Base-by-base conservation (phyloP, 768 basidiomycete species). In the Royoungia palumana region DNA sequence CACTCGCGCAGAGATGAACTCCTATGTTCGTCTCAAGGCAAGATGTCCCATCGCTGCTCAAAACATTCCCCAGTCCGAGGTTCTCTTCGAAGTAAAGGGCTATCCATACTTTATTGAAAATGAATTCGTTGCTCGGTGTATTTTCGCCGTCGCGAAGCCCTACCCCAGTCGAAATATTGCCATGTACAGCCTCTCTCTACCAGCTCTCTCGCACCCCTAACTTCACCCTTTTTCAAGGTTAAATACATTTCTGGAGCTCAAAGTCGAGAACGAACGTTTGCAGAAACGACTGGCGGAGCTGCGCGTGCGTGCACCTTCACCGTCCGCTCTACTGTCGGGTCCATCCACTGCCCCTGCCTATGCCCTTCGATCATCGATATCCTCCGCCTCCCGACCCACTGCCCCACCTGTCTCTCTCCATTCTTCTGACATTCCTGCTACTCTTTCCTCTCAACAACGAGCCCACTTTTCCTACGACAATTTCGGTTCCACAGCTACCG, bases 211-310 rank as follows among this genome's bases (percentile, higher is more conserved):
- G 24, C 24, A 19, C 19, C 25, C n/a, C 50, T 58, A 27, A 57
- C 46, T 17, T 3, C 20, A 46, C 9, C 14, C n/a, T 22, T n/a
- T 28, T 34, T 44, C 30, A 41, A 89, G 88, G 78, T 68, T 88
- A 25, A 80, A 85, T 54, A 81, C 82, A 1, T 80, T 83, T 56
- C 59, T 96, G 30, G 93, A 95, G 60, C 78, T 95, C 42, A 94
- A 92, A 66, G 73, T 85, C 47, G 91, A 94, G 70, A 93, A 96
- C 65, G 87, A 90, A 65, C 78, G 83, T 13, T 68, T 96, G 35
- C 77, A 86, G 55, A 78, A 79, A 50, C 81, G 83, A 22, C 66
- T 86, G 28, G 63, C 68, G 2, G 76, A 78, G 36, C 64, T 77
- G 20, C 70, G 71, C n/a, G 54, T 61, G 16, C 53, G 55, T 19